Evolutionary conservation across 305 asterid genomes (phyloP), one percentile per base, ranked within the genome.

Genomic region (Solanum hybrid): DNA sequence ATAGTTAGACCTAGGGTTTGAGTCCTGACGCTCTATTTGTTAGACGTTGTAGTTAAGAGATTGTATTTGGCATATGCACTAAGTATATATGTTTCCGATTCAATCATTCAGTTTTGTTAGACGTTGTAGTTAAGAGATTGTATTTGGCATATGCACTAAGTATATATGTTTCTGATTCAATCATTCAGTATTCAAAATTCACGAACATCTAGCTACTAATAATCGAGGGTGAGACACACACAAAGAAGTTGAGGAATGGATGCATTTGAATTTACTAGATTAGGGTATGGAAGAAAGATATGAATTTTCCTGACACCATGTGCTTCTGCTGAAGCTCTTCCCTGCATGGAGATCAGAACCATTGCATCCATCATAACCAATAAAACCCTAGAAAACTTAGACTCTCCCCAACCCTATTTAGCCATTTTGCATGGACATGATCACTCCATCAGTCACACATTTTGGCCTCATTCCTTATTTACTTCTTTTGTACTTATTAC

Each of bases 401-500:
- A 31, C 88, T 51, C 29, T 51, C 88, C 88, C 76, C 1, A 51
- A 6, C 27, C 27, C 88, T 84, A 84, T 51, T 45, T 10, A 29
- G 88, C 11, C 88, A 51, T 31, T 84, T 84, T 84, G 75, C 88
- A 84, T 29, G 88, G 76, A 45, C 39, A 84, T 17, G 17, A 84
- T 36, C 3, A 51, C 88, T 84, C 13, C 20, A 84, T 84, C 31
- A 84, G 76, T 45, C 73, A 83, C 76, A 29, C 9, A 51, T 84
- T 51, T 84, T 84, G 88, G 41, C 76, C 72, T 84, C 76, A 84
- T 84, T 51, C 88, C 36, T 83, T 76, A 76, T 76, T 84, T 84
- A 84, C 76, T 84, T 17, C 88, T 84, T 39, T 51, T 84, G 76
- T 84, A 84, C 88, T 84, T 38, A 78, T 78, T 83, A 83, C 88